phyloP scores from a whole-genome alignment of 2,329 filamentous ascomycete genomes.

The Colletotrichum falcatum region DNA sequence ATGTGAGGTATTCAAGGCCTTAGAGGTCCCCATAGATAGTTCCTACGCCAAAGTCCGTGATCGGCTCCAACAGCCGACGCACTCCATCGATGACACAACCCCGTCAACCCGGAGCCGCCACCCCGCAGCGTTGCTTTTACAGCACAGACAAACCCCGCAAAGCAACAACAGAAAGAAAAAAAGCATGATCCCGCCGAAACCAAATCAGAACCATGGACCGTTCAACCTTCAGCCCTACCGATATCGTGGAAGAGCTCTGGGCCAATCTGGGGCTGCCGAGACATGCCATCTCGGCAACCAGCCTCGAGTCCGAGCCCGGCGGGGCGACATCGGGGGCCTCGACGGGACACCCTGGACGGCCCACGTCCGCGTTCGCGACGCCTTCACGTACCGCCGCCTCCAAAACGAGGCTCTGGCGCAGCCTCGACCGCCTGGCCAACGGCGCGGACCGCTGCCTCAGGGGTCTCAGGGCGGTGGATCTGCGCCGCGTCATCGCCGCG shows the following conservation, averaged over 20 bases:
- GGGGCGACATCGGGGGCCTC: slow-evolving; percentile 62
- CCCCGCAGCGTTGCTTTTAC: not conserved
- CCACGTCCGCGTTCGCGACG: slow-evolving; percentile 66
- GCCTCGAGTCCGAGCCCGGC: not conserved
- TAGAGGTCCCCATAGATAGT: not conserved
- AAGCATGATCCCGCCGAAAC: not conserved
- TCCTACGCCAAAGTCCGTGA: not conserved
- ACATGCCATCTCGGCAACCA: not conserved
- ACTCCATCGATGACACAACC: not conserved
- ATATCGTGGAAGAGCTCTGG: slow-evolving; percentile 10
- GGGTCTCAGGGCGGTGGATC: slow-evolving; percentile 51
- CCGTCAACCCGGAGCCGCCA: too few species aligned
- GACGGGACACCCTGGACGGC: slow-evolving; percentile 64
- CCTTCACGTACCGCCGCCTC: slow-evolving; percentile 62
- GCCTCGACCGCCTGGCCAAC: slow-evolving; percentile 42
- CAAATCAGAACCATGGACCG: not conserved
- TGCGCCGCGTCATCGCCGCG: slow-evolving; percentile 52
- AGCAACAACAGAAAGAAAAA: not conserved
- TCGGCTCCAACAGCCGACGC: not conserved
- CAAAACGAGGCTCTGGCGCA: slow-evolving; percentile 50
- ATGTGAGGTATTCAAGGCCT: not conserved
- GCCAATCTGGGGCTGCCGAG: not conserved
- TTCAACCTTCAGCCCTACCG: not conserved
- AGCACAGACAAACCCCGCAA: not conserved
- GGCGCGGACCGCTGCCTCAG: not conserved